Conservation (phyloP, 1,139 yeast genomes). For the Yamadazyma epiphylla region DNA sequence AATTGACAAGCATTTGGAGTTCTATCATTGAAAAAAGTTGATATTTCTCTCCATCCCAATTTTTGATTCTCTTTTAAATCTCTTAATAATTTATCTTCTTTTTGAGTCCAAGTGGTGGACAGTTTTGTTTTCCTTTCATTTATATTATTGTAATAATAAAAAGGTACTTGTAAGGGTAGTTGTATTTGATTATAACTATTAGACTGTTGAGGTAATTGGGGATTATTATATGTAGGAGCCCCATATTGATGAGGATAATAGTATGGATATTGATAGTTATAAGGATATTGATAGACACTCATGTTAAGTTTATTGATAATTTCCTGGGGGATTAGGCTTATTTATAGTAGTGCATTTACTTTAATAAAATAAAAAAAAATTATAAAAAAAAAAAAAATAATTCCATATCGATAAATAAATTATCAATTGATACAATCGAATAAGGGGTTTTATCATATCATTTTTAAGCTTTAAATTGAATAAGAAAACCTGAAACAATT, state of each 20-base stretch:
- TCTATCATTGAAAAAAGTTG: slow-evolving; percentile 38
- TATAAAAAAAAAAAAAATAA: no score
- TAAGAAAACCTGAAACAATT: background rate
- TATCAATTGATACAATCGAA: background rate
- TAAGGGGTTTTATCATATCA: background rate
- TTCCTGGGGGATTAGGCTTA: background rate
- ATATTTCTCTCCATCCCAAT: slow-evolving; percentile 45
- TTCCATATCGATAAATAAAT: background rate
- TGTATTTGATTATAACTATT: slow-evolving; percentile 2
- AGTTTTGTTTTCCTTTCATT: slow-evolving; percentile 25
- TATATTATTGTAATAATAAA: slow-evolving; percentile 11
- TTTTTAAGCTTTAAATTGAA: background rate
- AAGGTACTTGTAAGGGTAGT: slow-evolving; percentile 8
- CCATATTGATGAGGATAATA: slow-evolving; percentile 1
- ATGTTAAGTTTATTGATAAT: slow-evolving; percentile 1
- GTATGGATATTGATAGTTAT: slow-evolving; percentile 6
- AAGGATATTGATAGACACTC: slow-evolving; percentile 8
- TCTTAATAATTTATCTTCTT: slow-evolving; percentile 34
- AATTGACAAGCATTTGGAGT: slow-evolving; percentile 49
- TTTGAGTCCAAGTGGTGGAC: slow-evolving; percentile 38
- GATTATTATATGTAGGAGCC: background rate
- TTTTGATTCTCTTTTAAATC: slow-evolving; percentile 39
- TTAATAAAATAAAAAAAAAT: no score
- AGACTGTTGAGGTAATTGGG: slow-evolving; percentile 1
- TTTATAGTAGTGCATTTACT: background rate